Base-by-base conservation (phyloP, 2,329 filamentous ascomycete genomes). In the Botryotinia globosa region DNA sequence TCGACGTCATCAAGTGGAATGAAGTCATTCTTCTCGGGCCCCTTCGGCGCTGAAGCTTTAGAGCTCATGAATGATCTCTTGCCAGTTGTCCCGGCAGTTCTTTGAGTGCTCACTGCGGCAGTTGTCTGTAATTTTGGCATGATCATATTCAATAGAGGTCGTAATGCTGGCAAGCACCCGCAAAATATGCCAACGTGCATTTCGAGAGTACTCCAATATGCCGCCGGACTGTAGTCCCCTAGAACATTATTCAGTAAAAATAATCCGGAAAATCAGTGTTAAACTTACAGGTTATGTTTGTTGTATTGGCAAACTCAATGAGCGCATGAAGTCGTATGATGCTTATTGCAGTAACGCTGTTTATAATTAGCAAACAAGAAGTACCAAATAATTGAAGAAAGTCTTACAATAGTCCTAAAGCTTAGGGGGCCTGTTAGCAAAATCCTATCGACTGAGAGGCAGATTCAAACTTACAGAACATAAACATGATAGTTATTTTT, bases 401-500 rank as follows among this genome's bases (percentile, higher is more conserved):
- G 34, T 32, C 66, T 22, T 42, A 59, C 66, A 69, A 59, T 45
- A 69, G 22, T 59, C 66, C 51, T n/a, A 45, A 8, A 32, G 66
- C 59, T 42, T 42, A 29, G 6, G 14, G 39, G 59, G 25, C 20
- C 25, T n/a, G 39, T 62, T 62, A 62, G 59, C 37, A 29, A 62
- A 18, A 42, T 29, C 1, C 37, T 29, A 29, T 5, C 14, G 2
- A 29, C 2, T 20, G 59, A 29, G 37, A 42, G n/a, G 59, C 59
- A 62, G 37, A 8, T 25, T 16, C 16, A 29, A 62, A 42, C 37
- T 62, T 62, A 42, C 25, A 69, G 51, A 88, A 87, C 85, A 87
- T 87, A 69, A 85, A 73, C 22, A 81, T 80, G 4, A 87, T 81
- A 18, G 83, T 81, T 34, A 84, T 62, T 78, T 85, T 87, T 78